Evolutionary conservation across 2,329 filamentous ascomycete genomes (phyloP).

Genomic region (Microcera coccophila): DNA sequence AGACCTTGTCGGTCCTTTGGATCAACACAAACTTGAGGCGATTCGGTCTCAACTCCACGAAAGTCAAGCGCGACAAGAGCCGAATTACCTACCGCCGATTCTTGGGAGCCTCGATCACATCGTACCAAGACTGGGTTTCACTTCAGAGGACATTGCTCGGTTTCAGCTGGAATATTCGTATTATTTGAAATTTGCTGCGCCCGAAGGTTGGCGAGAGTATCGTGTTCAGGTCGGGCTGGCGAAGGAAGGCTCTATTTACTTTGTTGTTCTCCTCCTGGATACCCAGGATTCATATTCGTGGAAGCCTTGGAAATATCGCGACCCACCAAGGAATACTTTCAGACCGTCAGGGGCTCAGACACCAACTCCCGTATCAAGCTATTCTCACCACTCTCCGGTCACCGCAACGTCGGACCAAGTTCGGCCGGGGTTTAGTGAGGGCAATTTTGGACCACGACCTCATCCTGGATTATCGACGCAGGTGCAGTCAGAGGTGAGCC

Average conservation of each 20-base stretch:
- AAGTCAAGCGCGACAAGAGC: slow-evolving; percentile 55
- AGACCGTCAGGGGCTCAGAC: slow-evolving; percentile 33
- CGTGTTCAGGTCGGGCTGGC: slow-evolving; percentile 53
- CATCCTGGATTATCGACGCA: slow-evolving; percentile 28
- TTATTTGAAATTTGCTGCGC: slow-evolving; percentile 50
- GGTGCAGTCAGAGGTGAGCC: slow-evolving; percentile 31
- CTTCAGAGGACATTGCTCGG: slow-evolving; percentile 48
- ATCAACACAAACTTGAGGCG: slow-evolving; percentile 49
- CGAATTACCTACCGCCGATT: slow-evolving; percentile 63
- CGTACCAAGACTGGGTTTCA: slow-evolving; percentile 53
- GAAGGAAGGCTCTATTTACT: slow-evolving; percentile 60
- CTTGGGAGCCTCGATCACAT: slow-evolving; percentile 52
- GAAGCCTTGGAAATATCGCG: too few species aligned
- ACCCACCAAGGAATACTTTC: too few species aligned
- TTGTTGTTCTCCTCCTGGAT: slow-evolving; percentile 51
- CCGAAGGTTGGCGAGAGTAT: slow-evolving; percentile 48
- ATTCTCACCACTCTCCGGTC: slow-evolving; percentile 43
- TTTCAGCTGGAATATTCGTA: slow-evolving; percentile 53
- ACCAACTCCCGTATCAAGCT: slow-evolving; percentile 29
- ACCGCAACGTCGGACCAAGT: slow-evolving; percentile 47
- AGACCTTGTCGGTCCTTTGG: slow-evolving; percentile 50
- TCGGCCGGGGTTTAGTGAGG: slow-evolving; percentile 40
- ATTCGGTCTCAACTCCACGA: slow-evolving; percentile 53
- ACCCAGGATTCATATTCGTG: slow-evolving; percentile 30
- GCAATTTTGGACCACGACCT: slow-evolving; percentile 20